Conservation (phyloP, 257 asterid genomes). For the Lycium ferocissimum region DNA sequence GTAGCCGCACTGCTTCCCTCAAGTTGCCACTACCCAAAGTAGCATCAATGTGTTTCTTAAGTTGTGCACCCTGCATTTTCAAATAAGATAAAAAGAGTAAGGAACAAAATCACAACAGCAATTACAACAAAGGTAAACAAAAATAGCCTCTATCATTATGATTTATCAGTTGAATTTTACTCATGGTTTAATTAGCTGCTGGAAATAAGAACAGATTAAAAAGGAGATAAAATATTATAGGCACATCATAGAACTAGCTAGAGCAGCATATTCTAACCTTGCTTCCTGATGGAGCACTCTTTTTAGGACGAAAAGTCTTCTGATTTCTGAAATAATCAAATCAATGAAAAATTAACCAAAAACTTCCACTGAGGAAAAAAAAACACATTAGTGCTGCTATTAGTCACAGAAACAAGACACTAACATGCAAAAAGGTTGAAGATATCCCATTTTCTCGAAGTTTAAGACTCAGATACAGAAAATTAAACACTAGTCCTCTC, state of each 20-base stretch:
- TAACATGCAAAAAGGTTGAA: not conserved
- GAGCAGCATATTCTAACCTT: conserved; percentile 53
- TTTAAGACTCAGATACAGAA: not conserved
- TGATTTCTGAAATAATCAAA: conserved; percentile 63
- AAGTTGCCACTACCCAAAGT: conserved; percentile 92
- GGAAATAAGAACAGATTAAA: not conserved
- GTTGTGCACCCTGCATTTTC: conserved; percentile 80
- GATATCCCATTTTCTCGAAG: not conserved
- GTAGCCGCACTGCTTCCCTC: conserved; percentile 93
- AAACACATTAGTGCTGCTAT: not conserved
- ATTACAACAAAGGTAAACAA: not conserved
- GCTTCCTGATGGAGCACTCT: conserved; percentile 95
- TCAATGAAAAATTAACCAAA: not conserved
- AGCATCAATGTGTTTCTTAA: conserved; percentile 87
- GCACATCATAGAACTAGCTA: not conserved
- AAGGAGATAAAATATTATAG: not conserved
- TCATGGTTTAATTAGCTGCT: not conserved
- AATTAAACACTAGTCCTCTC: not conserved
- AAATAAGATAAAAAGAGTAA: not conserved
- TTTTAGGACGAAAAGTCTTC: conserved; percentile 92
- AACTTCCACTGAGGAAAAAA: not conserved
- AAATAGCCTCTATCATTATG: not conserved
- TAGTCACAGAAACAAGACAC: not conserved
- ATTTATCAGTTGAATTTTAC: not conserved
- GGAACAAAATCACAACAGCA: not conserved